Conservation (phyloP, 2,329 filamentous ascomycete genomes). For the Diaporthe vaccinii region DNA sequence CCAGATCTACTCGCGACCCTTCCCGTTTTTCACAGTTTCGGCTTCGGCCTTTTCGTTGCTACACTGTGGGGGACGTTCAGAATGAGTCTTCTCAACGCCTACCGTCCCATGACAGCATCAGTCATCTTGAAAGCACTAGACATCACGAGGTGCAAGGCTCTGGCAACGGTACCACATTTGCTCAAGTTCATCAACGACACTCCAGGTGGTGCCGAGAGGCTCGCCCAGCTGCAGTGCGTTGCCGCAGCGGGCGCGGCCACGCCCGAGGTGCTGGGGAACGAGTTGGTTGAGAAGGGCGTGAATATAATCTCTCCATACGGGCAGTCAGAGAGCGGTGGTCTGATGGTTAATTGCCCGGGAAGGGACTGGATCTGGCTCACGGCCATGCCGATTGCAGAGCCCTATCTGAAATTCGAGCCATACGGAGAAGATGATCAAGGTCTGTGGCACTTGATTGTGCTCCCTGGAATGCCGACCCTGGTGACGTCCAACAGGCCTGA, state of each 20-base stretch:
- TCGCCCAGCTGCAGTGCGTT: constrained; percentile 4
- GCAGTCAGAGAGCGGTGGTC: constrained; percentile 20
- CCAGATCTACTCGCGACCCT: background rate
- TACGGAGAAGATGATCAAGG: constrained; percentile 22
- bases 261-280: constrained; percentile 24
- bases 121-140: constrained; percentile 24
- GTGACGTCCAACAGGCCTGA: constrained; percentile 24
- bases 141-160: background rate
- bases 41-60: background rate
- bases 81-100: constrained; percentile 10
- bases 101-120: constrained; percentile 20
- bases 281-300: constrained; percentile 1
- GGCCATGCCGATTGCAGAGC: background rate
- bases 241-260: constrained; percentile 8
- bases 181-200: constrained; percentile 29
- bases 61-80: background rate
- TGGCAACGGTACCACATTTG: constrained; percentile 18
- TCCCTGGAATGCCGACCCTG: background rate
- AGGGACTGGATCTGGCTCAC: constrained; percentile 19
- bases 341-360: background rate
- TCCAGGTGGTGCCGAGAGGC: constrained; percentile 3
- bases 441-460: constrained; percentile 22
- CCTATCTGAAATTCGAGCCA: constrained; percentile 21
- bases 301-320: background rate
- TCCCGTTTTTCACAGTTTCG: constrained; percentile 14